These are phyloP conservation scores for Collybiopsis luxurians DNA, from an alignment of 768 basidiomycete genomes.

Conservation along the genomic window DNA sequence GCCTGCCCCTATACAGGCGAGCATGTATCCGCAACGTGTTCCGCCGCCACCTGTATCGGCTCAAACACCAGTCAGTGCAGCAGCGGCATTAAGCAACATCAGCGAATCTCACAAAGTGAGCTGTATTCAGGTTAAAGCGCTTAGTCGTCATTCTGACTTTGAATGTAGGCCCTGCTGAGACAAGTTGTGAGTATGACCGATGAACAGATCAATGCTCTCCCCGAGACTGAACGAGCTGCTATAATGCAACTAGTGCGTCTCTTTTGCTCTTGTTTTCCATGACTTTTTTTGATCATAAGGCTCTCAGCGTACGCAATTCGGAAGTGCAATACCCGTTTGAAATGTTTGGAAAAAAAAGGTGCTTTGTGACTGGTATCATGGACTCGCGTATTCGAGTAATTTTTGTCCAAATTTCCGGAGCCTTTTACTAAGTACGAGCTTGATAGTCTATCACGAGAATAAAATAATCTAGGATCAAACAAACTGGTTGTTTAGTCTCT, in stretches of 20 bases:
- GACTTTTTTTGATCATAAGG: neutral
- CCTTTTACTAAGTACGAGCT: too few relatives aligned
- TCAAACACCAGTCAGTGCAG: neutral
- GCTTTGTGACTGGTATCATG: too few relatives aligned
- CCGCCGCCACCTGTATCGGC: neutral
- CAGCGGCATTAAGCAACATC: neutral
- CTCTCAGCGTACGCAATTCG: constrained; percentile 7
- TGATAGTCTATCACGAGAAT: too few relatives aligned
- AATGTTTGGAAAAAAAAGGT: too few relatives aligned
- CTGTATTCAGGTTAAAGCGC: neutral
- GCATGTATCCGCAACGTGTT: neutral
- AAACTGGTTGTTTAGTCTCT: constrained; percentile 42
- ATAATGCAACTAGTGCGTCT: constrained; percentile 73
- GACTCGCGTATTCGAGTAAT: too few relatives aligned
- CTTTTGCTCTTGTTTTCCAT: neutral
- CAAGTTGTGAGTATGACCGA: constrained; percentile 81
- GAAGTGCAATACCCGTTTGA: neutral
- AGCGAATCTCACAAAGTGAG: constrained; percentile 7
- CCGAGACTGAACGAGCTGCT: constrained; percentile 73
- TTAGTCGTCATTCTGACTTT: neutral
- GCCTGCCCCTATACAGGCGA: neutral
- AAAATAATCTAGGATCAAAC: constrained; percentile 13
- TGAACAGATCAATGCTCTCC: constrained; percentile 81
- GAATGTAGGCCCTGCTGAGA: constrained; percentile 68
- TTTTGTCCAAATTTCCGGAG: too few relatives aligned